Evolutionary conservation across 2,329 filamentous ascomycete species (phyloP), one percentile per base, ranked within the genome.

Genomic region (Fusarium sacchari): DNA sequence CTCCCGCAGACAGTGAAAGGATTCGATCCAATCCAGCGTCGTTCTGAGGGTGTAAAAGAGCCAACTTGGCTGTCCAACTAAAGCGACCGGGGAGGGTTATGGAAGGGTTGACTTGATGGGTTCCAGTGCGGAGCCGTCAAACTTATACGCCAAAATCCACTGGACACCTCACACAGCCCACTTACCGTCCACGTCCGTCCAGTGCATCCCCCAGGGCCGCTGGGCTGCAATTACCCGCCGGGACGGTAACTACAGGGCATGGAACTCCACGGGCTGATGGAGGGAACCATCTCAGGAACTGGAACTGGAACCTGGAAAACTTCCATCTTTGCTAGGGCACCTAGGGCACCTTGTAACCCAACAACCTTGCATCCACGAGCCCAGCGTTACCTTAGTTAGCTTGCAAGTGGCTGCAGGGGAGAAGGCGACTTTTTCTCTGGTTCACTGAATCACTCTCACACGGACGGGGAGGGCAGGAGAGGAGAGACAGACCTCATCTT

Each of bases 151-250:
- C 72, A 72, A 53, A 49, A 49, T n/a, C 44, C n/a, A 30, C 47
- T 50, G 47, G n/a, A 24, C 47, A 50, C n/a, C n/a, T n/a, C n/a
- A n/a, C 22, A 3, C 20, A 47, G 44, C 44, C 44, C 44, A 59
- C 26, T 20, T 60, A 30, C 57, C 39, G 47, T 44, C 39, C 13
- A 20, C 39, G 47, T 44, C 39, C 13, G 37, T 40, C 24, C 24
- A 46, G 43, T n/a, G n/a, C 30, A 28, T n/a, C 34, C 32, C 36
- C 22, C 24, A 55, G 34, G 36, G 34, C 50, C 26, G 49, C 64
- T 68, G 55, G 22, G 49, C 64, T 68, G 55, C 71, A 74, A 69
- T 74, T 64, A 74, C 57, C 71, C 71, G 67, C 63, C 32, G 43
- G 46, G 36, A 39, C 65, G 67, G 67, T 42, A 55, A 61, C 64